Percentiles rank a stretch among this genome's conserved stretches.
phyloP scores from a whole-genome alignment of 2,329 filamentous ascomycete genomes.

The Fusarium succisae region DNA sequence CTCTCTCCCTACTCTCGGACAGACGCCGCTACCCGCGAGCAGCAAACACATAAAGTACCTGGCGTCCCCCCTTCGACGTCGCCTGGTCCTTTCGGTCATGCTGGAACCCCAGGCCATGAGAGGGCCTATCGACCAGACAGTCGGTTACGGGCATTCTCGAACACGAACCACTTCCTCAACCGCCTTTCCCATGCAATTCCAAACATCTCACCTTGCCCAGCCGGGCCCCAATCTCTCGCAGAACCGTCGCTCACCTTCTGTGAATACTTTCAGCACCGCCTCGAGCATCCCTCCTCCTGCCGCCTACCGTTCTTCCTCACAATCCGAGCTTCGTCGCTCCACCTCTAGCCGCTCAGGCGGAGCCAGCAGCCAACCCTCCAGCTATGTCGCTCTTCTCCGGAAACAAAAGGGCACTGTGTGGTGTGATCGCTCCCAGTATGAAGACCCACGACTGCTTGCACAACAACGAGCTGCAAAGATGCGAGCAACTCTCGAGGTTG shows the following conservation, averaged over 20 bases:
- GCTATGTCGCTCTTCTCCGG: slow-evolving; percentile 94
- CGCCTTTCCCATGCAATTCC: slow-evolving; percentile 54
- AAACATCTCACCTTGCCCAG: slow-evolving; percentile 46
- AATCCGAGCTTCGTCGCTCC: slow-evolving; percentile 74
- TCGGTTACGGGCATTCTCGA: slow-evolving; percentile 62
- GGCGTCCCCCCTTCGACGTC: slow-evolving; percentile 24
- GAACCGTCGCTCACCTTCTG: slow-evolving; percentile 68
- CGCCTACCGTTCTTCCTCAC: slow-evolving; percentile 65
- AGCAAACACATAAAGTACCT: slow-evolving; percentile 35
- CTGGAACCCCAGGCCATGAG: slow-evolving; percentile 47
- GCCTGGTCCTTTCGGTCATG: slow-evolving; percentile 37
- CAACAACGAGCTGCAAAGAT: slow-evolving; percentile 89
- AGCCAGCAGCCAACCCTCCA: slow-evolving; percentile 64
- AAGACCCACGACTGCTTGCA: slow-evolving; percentile 85
- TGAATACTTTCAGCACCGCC: slow-evolving; percentile 75
- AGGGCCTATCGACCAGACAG: slow-evolving; percentile 48
- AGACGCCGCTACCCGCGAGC: slow-evolving; percentile 37
- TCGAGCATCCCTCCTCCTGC: slow-evolving; percentile 72
- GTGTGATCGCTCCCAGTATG: slow-evolving; percentile 93
- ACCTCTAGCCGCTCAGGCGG: slow-evolving; percentile 80
- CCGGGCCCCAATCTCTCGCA: slow-evolving; percentile 48
- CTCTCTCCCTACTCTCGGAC: slow-evolving; percentile 38
- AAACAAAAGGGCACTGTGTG: slow-evolving; percentile 98
- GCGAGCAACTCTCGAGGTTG: slow-evolving; percentile 84
- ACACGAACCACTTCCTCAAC: slow-evolving; percentile 67